Conservation (phyloP, 768 basidiomycete species). For the Panus rudis region DNA sequence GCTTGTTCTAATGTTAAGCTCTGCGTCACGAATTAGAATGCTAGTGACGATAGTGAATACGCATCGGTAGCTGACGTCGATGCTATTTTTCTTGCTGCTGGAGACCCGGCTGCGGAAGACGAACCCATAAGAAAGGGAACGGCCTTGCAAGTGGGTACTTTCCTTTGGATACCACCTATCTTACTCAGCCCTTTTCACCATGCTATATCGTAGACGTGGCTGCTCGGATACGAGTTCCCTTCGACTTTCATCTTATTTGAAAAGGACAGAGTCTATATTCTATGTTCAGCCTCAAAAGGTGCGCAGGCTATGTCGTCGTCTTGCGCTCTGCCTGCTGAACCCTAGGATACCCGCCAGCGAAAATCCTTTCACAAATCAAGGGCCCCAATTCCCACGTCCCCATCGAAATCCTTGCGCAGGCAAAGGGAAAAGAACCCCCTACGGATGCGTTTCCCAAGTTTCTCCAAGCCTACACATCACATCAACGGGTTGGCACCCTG, state of each 20-base stretch:
- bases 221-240: slow-evolving; percentile 96
- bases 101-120: slow-evolving; percentile 79
- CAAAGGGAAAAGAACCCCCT: slow-evolving; percentile 72
- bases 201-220: slow-evolving; percentile 65
- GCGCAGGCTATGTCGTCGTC: slow-evolving; percentile 9
- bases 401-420: slow-evolving; percentile 71
- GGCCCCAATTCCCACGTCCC: slow-evolving; percentile 47
- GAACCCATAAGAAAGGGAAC: slow-evolving; percentile 88
- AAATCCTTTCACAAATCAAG: slow-evolving; percentile 76
- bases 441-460: slow-evolving; percentile 72
- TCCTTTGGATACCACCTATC: no score
- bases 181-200: no score
- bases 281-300: slow-evolving; percentile 92
- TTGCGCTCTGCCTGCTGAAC: slow-evolving; percentile 5
- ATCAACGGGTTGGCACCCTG: slow-evolving; percentile 65
- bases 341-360: slow-evolving; percentile 43
- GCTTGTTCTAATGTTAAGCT: no score
- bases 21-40: slow-evolving; percentile 53
- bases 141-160: slow-evolving; percentile 70
- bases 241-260: slow-evolving; percentile 85
- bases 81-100: slow-evolving; percentile 64
- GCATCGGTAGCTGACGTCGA: slow-evolving; percentile 61
- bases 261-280: slow-evolving; percentile 65
- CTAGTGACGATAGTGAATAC: slow-evolving; percentile 64
- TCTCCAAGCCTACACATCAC: slow-evolving; percentile 50